Percentiles rank a stretch among this genome's conserved stretches.
Evolutionary conservation across 2,329 filamentous ascomycete genomes (phyloP).

Genomic region (Calonectria hongkongensis): DNA sequence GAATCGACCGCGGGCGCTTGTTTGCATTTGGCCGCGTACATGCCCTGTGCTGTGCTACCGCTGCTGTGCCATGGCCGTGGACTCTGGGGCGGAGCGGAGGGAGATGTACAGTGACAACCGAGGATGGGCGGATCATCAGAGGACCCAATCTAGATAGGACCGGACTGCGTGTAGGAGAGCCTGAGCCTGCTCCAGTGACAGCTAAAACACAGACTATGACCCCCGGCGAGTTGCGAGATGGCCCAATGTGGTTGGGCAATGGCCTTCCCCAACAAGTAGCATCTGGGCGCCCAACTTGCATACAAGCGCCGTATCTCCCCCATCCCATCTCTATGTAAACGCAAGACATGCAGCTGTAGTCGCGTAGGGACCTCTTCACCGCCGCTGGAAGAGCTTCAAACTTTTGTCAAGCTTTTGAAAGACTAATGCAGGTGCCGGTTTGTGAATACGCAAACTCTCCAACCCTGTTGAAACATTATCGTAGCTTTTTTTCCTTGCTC

Average conservation of each 20-base stretch:
- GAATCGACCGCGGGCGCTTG: slow-evolving; percentile 20
- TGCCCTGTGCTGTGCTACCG: slow-evolving; percentile 1
- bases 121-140: slow-evolving; percentile 1
- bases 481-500: slow-evolving; percentile 12
- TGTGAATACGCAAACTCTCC: slow-evolving; percentile 15
- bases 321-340: slow-evolving; percentile 32
- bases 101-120: slow-evolving; percentile 22
- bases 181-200: slow-evolving; percentile 22
- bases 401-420: slow-evolving; percentile 35
- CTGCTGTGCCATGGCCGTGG: not conserved
- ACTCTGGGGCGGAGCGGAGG: not conserved
- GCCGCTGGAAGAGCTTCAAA: slow-evolving; percentile 41
- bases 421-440: slow-evolving; percentile 45
- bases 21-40: slow-evolving; percentile 22
- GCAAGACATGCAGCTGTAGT: slow-evolving; percentile 42
- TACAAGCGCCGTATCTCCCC: slow-evolving; percentile 36
- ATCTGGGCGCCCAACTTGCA: slow-evolving; percentile 32
- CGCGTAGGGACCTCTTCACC: slow-evolving; percentile 42
- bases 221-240: slow-evolving; percentile 40
- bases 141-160: slow-evolving; percentile 35
- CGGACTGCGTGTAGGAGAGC: not conserved
- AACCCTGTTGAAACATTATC: slow-evolving; percentile 19
- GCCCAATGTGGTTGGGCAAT: slow-evolving; percentile 40
- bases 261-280: slow-evolving; percentile 25
- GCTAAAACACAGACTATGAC: slow-evolving; percentile 46